A percentile compares a stretch with the other conserved stretches of the same genome.
These are phyloP conservation scores for Xerophyta viscosa DNA, from an alignment of 106 monocot genomes.

Conservation along the genomic window DNA sequence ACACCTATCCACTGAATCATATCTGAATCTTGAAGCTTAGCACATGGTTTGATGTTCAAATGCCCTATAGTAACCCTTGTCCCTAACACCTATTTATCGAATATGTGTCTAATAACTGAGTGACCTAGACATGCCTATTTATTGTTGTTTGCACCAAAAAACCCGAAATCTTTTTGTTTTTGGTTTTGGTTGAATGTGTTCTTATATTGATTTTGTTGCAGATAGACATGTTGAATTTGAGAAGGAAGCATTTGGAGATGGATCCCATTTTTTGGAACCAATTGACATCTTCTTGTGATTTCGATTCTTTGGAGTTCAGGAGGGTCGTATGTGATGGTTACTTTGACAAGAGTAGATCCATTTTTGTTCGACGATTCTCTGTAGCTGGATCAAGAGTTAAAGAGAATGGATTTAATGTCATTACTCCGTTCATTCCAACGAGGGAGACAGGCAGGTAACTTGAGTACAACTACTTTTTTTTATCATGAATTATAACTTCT, in stretches of 20 bases:
- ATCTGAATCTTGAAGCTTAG: no score
- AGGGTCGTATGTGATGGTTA: conserved; percentile 67
- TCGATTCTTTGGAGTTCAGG: conserved; percentile 61
- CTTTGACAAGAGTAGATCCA: conserved; percentile 63
- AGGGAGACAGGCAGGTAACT: conserved; percentile 48
- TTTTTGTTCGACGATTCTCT: conserved; percentile 83
- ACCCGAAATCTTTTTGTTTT: no score
- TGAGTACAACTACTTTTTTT: no score
- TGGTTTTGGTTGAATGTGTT: background rate
- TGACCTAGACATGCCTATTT: no score
- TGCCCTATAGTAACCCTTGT: no score
- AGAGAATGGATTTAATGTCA: conserved; percentile 84
- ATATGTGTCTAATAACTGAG: no score
- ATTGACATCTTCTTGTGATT: conserved; percentile 16
- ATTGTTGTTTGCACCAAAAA: no score
- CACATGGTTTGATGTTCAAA: no score
- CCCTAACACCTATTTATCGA: no score
- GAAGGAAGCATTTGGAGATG: conserved; percentile 72
- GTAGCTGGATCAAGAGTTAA: conserved; percentile 86
- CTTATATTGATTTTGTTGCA: conserved; percentile 17
- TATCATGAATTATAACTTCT: no score
- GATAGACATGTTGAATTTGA: conserved; percentile 90
- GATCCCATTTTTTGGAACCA: conserved; percentile 67
- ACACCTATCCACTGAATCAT: no score
- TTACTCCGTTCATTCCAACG: conserved; percentile 71